Evolutionary conservation across 2,329 filamentous ascomycete species (phyloP).

Genomic region (Geosmithia putterillii): DNA sequence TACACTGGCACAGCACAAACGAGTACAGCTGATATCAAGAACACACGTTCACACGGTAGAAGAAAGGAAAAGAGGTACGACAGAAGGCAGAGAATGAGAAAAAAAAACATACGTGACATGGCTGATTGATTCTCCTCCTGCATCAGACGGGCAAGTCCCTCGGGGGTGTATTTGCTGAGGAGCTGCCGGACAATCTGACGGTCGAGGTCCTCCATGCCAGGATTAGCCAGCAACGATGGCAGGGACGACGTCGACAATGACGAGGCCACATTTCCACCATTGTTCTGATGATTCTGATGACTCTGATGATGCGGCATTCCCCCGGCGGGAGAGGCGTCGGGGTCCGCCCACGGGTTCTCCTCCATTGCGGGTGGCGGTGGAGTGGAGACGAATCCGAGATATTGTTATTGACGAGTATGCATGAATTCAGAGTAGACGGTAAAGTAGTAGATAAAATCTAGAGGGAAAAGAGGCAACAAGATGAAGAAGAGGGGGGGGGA

Average conservation of each 20-base stretch:
- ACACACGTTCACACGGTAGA: not conserved
- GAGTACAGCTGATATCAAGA: not conserved
- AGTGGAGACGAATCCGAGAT: not conserved
- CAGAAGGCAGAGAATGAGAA: conserved; percentile 3
- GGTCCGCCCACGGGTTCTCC: not conserved
- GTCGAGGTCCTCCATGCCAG: conserved; percentile 4
- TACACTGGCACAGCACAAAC: not conserved
- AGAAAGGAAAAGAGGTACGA: not conserved
- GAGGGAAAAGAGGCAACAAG: too few species aligned
- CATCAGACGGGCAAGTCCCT: conserved; percentile 8
- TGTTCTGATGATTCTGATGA: not conserved
- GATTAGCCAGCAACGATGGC: not conserved
- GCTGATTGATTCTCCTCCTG: conserved; percentile 6
- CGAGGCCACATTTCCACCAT: not conserved
- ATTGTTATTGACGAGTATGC: too few species aligned
- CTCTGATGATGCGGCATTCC: not conserved
- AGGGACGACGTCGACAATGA: not conserved
- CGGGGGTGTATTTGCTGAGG: conserved; percentile 7
- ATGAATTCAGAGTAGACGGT: too few species aligned
- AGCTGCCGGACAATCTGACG: conserved; percentile 11
- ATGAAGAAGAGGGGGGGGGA: too few species aligned
- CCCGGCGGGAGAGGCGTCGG: not conserved
- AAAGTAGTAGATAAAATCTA: too few species aligned
- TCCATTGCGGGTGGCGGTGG: not conserved
- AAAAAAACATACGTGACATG: not conserved